A percentile compares a stretch with the other conserved stretches of the same genome.
phyloP scores from a whole-genome alignment of 768 basidiomycete species.

The Xanthoconium stramineum region DNA sequence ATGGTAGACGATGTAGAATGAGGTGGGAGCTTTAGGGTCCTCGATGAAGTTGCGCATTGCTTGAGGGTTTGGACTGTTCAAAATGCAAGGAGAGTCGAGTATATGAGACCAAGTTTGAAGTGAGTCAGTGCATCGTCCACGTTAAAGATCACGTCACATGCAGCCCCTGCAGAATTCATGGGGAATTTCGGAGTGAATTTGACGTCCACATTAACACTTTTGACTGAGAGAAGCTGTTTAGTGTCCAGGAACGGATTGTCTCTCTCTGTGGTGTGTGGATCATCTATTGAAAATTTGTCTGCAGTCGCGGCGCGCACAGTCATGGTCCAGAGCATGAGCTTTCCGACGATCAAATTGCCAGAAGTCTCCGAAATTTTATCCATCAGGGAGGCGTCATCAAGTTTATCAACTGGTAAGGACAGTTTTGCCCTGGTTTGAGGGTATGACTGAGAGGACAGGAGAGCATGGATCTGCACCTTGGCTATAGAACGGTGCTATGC shows the following conservation, averaged over 20 bases:
- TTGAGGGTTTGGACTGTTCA: constrained; percentile 47
- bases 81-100: constrained; percentile 62
- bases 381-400: constrained; percentile 43
- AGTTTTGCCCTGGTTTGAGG: constrained; percentile 52
- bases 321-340: constrained; percentile 45
- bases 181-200: constrained; percentile 14
- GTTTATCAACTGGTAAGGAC: constrained; percentile 49
- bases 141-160: constrained; percentile 43
- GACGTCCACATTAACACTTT: constrained; percentile 30
- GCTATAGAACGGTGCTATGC: constrained; percentile 53
- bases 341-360: constrained; percentile 40
- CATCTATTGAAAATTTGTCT: constrained; percentile 65
- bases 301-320: constrained; percentile 61
- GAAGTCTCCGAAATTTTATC: constrained; percentile 34
- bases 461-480: constrained; percentile 14
- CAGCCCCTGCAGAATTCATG: constrained; percentile 9
- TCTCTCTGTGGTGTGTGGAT: constrained; percentile 54
- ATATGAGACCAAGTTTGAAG: constrained; percentile 65
- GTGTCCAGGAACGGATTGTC: constrained; percentile 43
- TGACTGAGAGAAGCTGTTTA: constrained; percentile 45
- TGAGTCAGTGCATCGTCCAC: constrained; percentile 51
- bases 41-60: constrained; percentile 17
- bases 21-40: constrained; percentile 15
- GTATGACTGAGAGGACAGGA: constrained; percentile 27
- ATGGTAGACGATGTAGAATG: constrained; percentile 13